Conservation (phyloP, 2,329 filamentous ascomycete genomes). For the Hysterium pulicare region DNA sequence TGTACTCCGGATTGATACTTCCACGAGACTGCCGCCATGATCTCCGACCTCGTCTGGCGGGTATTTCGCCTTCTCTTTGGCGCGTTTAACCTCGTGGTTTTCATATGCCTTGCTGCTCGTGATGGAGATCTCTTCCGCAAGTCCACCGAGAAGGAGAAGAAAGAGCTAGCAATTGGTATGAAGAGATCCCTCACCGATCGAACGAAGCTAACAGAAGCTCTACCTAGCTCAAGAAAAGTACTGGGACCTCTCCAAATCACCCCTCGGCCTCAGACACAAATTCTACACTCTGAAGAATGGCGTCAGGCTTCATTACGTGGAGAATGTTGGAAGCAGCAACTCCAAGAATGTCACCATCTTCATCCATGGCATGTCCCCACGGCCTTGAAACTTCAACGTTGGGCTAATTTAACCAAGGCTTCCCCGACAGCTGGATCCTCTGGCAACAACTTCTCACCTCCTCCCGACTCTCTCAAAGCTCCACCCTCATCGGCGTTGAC, state of each 20-base stretch:
- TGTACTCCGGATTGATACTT: no score
- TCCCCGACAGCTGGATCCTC: constrained; percentile 56
- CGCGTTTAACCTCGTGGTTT: constrained; percentile 20
- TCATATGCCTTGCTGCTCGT: constrained; percentile 19
- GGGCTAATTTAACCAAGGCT: constrained; percentile 34
- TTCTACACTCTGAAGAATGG: constrained; percentile 51
- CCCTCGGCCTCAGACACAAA: constrained; percentile 47
- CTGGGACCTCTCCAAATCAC: constrained; percentile 52
- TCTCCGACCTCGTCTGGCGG: constrained; percentile 21
- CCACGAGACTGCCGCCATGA: constrained; percentile 6
- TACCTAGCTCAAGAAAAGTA: constrained; percentile 48
- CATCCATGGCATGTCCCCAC: constrained; percentile 44
- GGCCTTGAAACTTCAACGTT: not conserved
- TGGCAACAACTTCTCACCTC: constrained; percentile 51
- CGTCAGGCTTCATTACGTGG: constrained; percentile 55
- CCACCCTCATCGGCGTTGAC: constrained; percentile 54
- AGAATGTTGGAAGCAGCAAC: constrained; percentile 25
- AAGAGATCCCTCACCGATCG: not conserved
- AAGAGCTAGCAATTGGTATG: constrained; percentile 25
- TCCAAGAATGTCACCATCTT: constrained; percentile 49
- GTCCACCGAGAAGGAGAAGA: constrained; percentile 25
- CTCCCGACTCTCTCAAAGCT: constrained; percentile 32
- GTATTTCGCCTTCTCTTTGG: constrained; percentile 31
- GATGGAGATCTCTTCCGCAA: constrained; percentile 27
- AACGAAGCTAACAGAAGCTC: constrained; percentile 3